These are phyloP conservation scores for Xylaria cubensis DNA, from an alignment of 495 filamentous ascomycete species.

Conservation along the genomic window DNA sequence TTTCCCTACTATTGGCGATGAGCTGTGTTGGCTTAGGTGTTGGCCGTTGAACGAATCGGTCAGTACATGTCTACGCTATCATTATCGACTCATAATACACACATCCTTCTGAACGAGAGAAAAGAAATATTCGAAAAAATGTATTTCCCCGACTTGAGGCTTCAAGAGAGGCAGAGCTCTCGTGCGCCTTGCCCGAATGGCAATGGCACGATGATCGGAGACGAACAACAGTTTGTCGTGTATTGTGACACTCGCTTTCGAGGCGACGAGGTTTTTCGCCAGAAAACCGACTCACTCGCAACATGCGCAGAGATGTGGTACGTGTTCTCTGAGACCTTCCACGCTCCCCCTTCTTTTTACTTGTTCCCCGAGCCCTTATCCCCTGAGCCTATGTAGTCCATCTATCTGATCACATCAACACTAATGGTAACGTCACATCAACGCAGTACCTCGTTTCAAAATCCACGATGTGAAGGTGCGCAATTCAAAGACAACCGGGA, in stretches of 20 bases:
- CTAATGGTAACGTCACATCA: background rate
- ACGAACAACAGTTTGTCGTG: conserved; percentile 41
- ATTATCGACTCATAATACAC: background rate
- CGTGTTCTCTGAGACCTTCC: conserved; percentile 22
- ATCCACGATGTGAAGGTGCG: conserved; percentile 45
- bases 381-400: background rate
- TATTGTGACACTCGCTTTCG: conserved; percentile 41
- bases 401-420: background rate
- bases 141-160: background rate
- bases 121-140: background rate
- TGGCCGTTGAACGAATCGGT: conserved; percentile 7
- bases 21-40: conserved; percentile 4
- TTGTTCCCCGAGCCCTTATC: background rate
- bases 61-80: background rate
- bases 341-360: background rate
- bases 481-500: conserved; percentile 31
- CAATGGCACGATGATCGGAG: conserved; percentile 44
- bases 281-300: conserved; percentile 37
- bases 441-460: conserved; percentile 23
- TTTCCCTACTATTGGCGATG: background rate
- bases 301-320: conserved; percentile 44
- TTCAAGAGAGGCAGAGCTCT: conserved; percentile 11
- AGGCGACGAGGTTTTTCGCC: conserved; percentile 34
- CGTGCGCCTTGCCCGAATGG: conserved; percentile 39
- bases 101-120: background rate